Percentiles rank a stretch among this genome's conserved stretches.
These are phyloP conservation scores for Mollisiaceae sp. DNA, from an alignment of 2,329 filamentous ascomycete species.

Conservation along the genomic window DNA sequence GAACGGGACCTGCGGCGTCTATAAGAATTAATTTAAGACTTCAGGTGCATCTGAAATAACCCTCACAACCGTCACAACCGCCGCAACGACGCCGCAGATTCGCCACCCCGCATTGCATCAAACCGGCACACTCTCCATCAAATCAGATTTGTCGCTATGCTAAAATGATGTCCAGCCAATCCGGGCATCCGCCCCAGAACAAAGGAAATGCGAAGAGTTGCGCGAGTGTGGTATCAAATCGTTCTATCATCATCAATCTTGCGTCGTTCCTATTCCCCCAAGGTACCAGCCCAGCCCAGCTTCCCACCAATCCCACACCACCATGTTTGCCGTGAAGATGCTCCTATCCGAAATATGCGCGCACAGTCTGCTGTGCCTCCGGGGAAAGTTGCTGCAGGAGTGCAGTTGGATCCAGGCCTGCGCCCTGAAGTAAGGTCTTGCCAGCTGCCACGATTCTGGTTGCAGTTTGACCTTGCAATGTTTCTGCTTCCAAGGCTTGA, in stretches of 20 bases:
- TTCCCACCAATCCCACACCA: conserved; percentile 14
- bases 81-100: conserved; percentile 2
- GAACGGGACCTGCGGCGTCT: background rate
- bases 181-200: conserved; percentile 23
- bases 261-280: conserved; percentile 19
- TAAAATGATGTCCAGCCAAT: conserved; percentile 29
- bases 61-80: conserved; percentile 7
- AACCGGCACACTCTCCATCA: conserved; percentile 18
- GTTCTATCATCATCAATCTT: conserved; percentile 33
- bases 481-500: conserved; percentile 88
- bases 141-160: conserved; percentile 27
- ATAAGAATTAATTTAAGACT: background rate
- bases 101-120: conserved; percentile 19
- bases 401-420: conserved; percentile 76
- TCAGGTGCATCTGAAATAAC: background rate
- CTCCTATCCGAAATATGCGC: conserved; percentile 74
- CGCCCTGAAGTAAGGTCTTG: conserved; percentile 76
- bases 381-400: conserved; percentile 76
- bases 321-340: conserved; percentile 9
- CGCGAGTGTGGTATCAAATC: conserved; percentile 40
- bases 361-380: conserved; percentile 81
- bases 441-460: conserved; percentile 76
- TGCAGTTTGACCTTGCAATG: conserved; percentile 83
- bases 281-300: conserved; percentile 9
- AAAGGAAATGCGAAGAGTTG: conserved; percentile 26